Evolutionary conservation across 805 yeast species (phyloP), one percentile per base, ranked within the genome.

Genomic region (Suhomyces pyralidae): DNA sequence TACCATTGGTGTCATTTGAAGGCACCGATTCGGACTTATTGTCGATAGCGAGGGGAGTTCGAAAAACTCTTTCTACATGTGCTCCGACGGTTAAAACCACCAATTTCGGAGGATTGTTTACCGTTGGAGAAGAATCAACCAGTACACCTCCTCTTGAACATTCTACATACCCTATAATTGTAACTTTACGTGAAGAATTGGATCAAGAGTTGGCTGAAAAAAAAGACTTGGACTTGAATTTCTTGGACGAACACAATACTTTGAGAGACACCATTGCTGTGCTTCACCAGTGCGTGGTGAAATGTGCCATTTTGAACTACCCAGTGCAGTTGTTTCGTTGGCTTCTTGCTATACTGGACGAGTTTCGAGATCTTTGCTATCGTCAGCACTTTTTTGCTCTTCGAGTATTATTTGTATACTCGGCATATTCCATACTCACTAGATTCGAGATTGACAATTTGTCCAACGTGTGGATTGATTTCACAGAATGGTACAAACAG

Each of bases 261-360:
- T 43, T 57, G 24, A 28, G 34, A 12, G 43, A 25, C 2, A 46
- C 52, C 14, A 25, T 67, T 12, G 46, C 48, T 7, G 10, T 50
- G 4, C 56, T 65, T 24, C 61, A 63, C 8, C 38, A 30, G 24
- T 49, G 58, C 20, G 48, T 63, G 32, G 40, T 46, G 34, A 48
- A 52, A 15, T 53, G 63, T 17, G 55, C 60, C 2, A 42, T 42
- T 20, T 50, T 46, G 20, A 60, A 65, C 49, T 63, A 61, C 48
- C 74, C 74, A 2, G 55, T 70, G 10, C 77, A 77, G 6, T 44
- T 71, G 6, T 70, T 61, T 53, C 55, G 65, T 49, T 68, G 71
- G 63, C 44, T 67, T 7, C 51, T 68, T 7, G 12, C 61, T 10
- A 9, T 65, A 10, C 51, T 54, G 2, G 51, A 53, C 4, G 55